Percentiles rank a stretch among this genome's conserved stretches.
phyloP scores from a whole-genome alignment of 2,329 filamentous ascomycete species.

The Fusarium nanum region DNA sequence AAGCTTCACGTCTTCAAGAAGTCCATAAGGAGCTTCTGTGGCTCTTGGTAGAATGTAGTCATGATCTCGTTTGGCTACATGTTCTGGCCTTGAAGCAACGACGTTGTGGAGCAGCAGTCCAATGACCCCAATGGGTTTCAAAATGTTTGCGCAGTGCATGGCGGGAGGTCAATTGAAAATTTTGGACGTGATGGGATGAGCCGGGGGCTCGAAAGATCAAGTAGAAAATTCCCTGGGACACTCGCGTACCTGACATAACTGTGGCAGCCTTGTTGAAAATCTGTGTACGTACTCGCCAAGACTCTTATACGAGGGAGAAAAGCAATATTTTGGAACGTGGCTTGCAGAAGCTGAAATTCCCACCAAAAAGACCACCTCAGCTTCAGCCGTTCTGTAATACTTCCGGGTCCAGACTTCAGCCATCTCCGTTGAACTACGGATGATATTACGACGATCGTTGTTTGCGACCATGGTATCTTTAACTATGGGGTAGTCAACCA shows the following conservation, averaged over 20 bases:
- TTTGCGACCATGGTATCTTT: not conserved
- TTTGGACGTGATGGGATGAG: not conserved
- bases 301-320: too few species aligned
- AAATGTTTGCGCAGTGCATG: not conserved
- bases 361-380: not conserved
- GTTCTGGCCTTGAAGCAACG: not conserved
- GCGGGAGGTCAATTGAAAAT: fast-evolving
- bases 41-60: fast-evolving
- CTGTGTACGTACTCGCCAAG: not conserved
- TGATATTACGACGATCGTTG: too few species aligned
- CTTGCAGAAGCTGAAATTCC: not conserved
- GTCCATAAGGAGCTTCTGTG: not conserved
- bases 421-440: not conserved
- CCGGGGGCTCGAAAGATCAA: fast-evolving
- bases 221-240: not conserved
- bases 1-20: not conserved
- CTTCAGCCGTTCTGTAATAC: not conserved
- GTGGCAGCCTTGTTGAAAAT: not conserved
- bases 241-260: not conserved
- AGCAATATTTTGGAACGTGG: not conserved
- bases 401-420: not conserved
- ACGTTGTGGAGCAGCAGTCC: not conserved
- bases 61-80: not conserved
- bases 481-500: not conserved
- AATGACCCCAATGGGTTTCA: not conserved